These are phyloP conservation scores for Aspergillus pseudoviridinutans DNA, from an alignment of 2,329 filamentous ascomycete species.

Conservation along the genomic window DNA sequence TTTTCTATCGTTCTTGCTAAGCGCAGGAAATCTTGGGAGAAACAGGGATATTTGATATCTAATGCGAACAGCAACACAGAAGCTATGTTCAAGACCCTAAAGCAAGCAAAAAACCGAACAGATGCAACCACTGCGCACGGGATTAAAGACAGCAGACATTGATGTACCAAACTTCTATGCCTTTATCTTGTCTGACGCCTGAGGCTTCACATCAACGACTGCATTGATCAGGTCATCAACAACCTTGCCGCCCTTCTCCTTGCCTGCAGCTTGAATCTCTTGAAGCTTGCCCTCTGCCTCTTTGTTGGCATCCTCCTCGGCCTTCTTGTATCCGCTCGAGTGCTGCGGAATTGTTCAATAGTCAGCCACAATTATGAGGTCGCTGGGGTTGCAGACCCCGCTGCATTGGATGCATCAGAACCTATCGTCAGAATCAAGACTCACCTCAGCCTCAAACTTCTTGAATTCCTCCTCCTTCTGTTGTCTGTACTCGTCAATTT, in stretches of 20 bases:
- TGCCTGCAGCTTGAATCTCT: constrained; percentile 75
- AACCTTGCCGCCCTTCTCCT: constrained; percentile 74
- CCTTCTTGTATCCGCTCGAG: constrained; percentile 81
- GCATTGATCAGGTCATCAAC: constrained; percentile 77
- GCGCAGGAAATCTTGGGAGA: not conserved
- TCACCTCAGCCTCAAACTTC: constrained; percentile 79
- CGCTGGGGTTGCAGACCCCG: not conserved
- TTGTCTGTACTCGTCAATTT: constrained; percentile 88
- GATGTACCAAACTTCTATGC: constrained; percentile 20
- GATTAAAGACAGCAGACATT: not conserved
- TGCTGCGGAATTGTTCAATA: constrained; percentile 55
- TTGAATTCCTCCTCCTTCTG: constrained; percentile 93
- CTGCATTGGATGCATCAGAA: not conserved
- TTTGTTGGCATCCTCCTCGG: constrained; percentile 73
- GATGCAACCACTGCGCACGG: constrained; percentile 1
- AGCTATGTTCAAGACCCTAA: constrained; percentile 12
- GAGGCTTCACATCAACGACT: constrained; percentile 79
- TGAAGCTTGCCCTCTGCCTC: constrained; percentile 77
- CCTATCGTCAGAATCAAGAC: constrained; percentile 2
- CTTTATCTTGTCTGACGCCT: constrained; percentile 52
- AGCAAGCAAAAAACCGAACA: constrained; percentile 9
- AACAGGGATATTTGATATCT: not conserved
- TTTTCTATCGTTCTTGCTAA: not conserved
- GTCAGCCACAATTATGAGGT: not conserved
- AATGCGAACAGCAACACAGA: constrained; percentile 7